Evolutionary conservation across 129 eudicot species (phyloP).

Genomic region (Flaveria ramosissima): DNA sequence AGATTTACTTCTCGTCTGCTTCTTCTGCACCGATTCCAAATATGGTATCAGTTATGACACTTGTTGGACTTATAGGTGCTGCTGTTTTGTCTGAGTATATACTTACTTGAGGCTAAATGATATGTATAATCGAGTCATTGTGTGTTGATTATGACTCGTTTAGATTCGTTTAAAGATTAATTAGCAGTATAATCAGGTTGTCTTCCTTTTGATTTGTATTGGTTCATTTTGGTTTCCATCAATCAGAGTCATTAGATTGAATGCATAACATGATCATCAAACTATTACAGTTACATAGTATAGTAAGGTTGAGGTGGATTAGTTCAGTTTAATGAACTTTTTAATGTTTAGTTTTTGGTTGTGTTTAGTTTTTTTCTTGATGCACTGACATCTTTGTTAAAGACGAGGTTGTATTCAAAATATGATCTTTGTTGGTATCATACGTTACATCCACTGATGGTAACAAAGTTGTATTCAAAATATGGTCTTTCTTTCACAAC

Average conservation of each 20-base stretch:
- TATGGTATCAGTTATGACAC: slow-evolving; percentile 50
- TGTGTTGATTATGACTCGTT: neutral
- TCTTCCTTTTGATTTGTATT: neutral
- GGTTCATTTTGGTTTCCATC: neutral
- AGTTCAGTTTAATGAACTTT: neutral
- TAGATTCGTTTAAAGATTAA: neutral
- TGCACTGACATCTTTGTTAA: too few relatives aligned
- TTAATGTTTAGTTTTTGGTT: neutral
- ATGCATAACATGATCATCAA: neutral
- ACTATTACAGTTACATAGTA: neutral
- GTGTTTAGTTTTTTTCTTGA: too few relatives aligned
- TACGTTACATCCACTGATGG: too few relatives aligned
- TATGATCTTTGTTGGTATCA: too few relatives aligned
- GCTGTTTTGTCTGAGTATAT: slow-evolving; percentile 46
- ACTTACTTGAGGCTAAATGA: slow-evolving; percentile 23
- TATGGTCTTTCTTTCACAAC: too few relatives aligned
- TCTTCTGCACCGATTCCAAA: slow-evolving; percentile 42
- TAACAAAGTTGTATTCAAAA: too few relatives aligned
- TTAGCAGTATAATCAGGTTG: neutral
- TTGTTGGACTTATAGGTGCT: slow-evolving; percentile 68
- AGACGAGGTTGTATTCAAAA: too few relatives aligned
- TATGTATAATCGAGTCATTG: neutral
- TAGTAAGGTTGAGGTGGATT: too few relatives aligned
- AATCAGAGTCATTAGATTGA: too few relatives aligned
- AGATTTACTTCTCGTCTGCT: too few relatives aligned